Evolutionary conservation across 139 green algal species (phyloP), one percentile per base, ranked within the genome.

Genomic region (Pseudopediastrum boryanum): DNA sequence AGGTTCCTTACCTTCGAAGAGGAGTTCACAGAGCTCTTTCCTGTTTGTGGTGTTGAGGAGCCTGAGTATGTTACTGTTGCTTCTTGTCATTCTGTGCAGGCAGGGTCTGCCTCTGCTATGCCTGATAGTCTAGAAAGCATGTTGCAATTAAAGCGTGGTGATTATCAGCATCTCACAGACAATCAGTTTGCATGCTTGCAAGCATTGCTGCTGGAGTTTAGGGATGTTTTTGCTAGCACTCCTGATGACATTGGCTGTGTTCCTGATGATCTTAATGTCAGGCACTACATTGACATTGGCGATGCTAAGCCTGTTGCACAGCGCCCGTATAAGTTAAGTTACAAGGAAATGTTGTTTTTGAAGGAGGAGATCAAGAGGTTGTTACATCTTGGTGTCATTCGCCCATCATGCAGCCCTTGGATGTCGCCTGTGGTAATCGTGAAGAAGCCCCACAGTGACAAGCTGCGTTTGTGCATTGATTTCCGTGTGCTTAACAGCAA

Each of bases 181-280:
- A n/a, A n/a, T 58, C 65, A 73, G 65, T 73, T 73, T 58, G 16
- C 38, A 3, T n/a, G 33, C 27, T 58, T 73, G 13, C 16, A 33
- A n/a, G 9, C 16, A 25, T 33, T 73, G 41, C 6, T 73, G 4
- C 27, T 59, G 41, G 8, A 5, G 4, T 75, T 48, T 25, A 35
- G 38, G 63, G 46, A 41, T 44, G 68, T 76, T 19, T 65, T 76
- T 76, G 68, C 46, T 12, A 25, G 63, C 4, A 29, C 21, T 50
- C 50, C 63, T 76, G 48, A 48, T 52, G 46, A 65, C 4, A 76
- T 76, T 65, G 68, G 68, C 19, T 76, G 68, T 76, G 68, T 76
- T 16, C 68, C 48, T 4, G 42, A n/a, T 10, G 44, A 76, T 4
- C 48, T 51, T 39, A 50, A 50, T 1, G 48, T 76, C 9, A 65